Percentiles rank a stretch among this genome's conserved stretches.
Evolutionary conservation across 495 filamentous ascomycete species (phyloP).

Genomic region (Aspergillus coremiiformis): DNA sequence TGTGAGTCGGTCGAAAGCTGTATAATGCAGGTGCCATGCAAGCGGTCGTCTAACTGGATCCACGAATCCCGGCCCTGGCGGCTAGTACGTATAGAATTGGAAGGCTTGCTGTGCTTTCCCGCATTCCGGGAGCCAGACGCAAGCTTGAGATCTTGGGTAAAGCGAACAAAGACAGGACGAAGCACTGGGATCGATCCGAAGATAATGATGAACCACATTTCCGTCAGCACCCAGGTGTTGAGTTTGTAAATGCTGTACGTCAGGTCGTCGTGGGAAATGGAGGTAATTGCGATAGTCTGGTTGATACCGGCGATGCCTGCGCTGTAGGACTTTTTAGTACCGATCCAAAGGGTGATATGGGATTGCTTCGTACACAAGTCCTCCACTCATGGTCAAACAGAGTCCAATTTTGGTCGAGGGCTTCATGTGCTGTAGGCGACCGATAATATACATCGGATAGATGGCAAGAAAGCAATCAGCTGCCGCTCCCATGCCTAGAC

Average conservation of each 20-base stretch:
- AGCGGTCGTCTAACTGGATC: neutral
- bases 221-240: constrained; percentile 23
- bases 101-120: neutral
- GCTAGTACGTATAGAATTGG: neutral
- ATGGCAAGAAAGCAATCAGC: constrained; percentile 28
- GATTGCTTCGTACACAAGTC: constrained; percentile 25
- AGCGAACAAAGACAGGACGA: constrained; percentile 17
- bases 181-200: constrained; percentile 24
- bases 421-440: constrained; percentile 23
- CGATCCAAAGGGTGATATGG: neutral
- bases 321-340: constrained; percentile 4
- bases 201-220: constrained; percentile 27
- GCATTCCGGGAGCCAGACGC: neutral
- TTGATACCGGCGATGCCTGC: constrained; percentile 22
- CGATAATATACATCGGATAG: constrained; percentile 28
- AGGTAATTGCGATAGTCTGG: constrained; percentile 21
- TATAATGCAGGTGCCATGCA: neutral
- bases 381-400: constrained; percentile 31
- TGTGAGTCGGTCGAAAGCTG: too few relatives aligned
- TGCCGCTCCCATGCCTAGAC: constrained; percentile 20
- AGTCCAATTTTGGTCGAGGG: constrained; percentile 26
- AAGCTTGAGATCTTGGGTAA: constrained; percentile 9
- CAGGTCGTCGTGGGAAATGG: constrained; percentile 14
- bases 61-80: neutral
- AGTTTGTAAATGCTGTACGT: constrained; percentile 18